phyloP scores from a whole-genome alignment of 371 early-diverging fungal species.

The Saksenaea oblongispora region DNA sequence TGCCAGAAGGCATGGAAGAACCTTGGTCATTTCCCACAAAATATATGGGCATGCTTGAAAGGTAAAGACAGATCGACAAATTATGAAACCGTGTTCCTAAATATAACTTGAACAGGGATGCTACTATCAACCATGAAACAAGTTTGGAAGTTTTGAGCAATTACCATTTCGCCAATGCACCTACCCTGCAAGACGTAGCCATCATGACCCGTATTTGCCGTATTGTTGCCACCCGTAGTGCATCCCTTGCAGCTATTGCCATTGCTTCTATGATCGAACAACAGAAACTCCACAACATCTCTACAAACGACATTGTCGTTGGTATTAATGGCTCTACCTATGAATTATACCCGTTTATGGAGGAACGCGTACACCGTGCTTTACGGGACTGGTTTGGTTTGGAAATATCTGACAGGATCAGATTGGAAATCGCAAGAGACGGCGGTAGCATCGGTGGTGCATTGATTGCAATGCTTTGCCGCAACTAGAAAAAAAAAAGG shows the following conservation, averaged over 20 bases:
- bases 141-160: constrained; percentile 23
- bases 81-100: not conserved
- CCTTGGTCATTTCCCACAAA: constrained; percentile 77
- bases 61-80: constrained; percentile 22
- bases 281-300: constrained; percentile 16
- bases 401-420: constrained; percentile 26
- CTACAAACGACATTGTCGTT: constrained; percentile 27
- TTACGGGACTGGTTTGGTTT: constrained; percentile 43
- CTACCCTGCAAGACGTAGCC: constrained; percentile 38
- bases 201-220: constrained; percentile 34
- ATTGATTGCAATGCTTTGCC: constrained; percentile 51
- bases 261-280: constrained; percentile 42
- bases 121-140: constrained; percentile 8
- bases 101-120: constrained; percentile 7
- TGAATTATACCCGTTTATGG: constrained; percentile 45
- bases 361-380: constrained; percentile 27
- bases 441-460: constrained; percentile 53
- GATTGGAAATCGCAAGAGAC: constrained; percentile 41
- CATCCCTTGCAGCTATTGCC: constrained; percentile 42
- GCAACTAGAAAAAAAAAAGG: constrained; percentile 15
- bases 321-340: constrained; percentile 50
- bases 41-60: constrained; percentile 62
- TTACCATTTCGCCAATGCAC: constrained; percentile 23
- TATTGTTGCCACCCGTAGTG: constrained; percentile 40
- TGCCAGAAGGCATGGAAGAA: constrained; percentile 57